phyloP scores from a whole-genome alignment of 73 alveolate species.

The Paraurostyla sp. region DNA sequence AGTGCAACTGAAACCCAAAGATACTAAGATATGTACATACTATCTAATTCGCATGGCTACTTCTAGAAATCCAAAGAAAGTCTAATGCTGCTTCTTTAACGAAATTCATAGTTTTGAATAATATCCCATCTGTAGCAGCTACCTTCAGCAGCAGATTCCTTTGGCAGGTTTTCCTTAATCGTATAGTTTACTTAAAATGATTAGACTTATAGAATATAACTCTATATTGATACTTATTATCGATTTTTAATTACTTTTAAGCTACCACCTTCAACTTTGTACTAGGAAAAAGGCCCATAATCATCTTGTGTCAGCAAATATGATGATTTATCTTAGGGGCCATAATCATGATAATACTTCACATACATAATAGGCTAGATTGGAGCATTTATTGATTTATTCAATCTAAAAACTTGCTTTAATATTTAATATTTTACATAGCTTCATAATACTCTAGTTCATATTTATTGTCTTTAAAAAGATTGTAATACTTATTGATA shows the following conservation, averaged over 20 bases:
- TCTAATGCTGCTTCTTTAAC: not conserved
- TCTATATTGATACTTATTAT: too few relatives aligned
- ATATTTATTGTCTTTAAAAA: not conserved
- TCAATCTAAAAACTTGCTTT: not conserved
- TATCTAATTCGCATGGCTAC: not conserved
- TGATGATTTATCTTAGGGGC: not conserved
- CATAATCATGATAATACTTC: not conserved
- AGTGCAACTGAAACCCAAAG: not conserved
- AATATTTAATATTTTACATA: not conserved
- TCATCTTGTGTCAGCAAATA: too few relatives aligned
- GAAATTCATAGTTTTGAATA: slow-evolving; percentile 21
- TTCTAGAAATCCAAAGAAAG: not conserved
- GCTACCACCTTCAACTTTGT: too few relatives aligned
- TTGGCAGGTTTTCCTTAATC: slow-evolving; percentile 14
- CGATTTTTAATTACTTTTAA: too few relatives aligned
- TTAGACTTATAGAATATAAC: not conserved
- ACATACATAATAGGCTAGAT: not conserved
- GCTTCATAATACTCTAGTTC: not conserved
- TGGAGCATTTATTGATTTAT: not conserved
- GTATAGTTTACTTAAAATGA: not conserved
- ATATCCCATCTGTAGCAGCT: slow-evolving; percentile 54
- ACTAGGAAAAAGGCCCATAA: too few relatives aligned
- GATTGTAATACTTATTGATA: not conserved
- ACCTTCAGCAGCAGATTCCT: slow-evolving; percentile 11
- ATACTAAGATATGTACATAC: not conserved